Evolutionary conservation across 805 yeast species (phyloP).

Genomic region (Myxozyma kluyveri): DNA sequence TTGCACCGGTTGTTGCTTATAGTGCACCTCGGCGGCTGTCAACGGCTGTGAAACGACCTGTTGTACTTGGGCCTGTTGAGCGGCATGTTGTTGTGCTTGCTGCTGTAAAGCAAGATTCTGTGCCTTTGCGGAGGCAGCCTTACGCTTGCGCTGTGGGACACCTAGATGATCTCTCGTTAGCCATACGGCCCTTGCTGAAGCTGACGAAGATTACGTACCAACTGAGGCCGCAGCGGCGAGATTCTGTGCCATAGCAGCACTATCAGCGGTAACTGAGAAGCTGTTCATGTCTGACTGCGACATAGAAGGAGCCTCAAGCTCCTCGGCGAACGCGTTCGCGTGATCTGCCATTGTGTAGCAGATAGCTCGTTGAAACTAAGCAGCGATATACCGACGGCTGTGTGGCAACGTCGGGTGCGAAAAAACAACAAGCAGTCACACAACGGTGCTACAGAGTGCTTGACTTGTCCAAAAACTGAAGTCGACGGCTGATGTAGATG

Average conservation of each 20-base stretch:
- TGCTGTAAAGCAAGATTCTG: background rate
- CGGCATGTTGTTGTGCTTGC: slow-evolving; percentile 1
- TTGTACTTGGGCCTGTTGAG: background rate
- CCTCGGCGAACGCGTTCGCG: background rate
- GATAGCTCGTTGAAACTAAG: background rate
- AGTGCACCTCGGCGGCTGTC: slow-evolving; percentile 3
- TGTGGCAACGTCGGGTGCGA: too few species aligned
- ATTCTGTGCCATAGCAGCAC: slow-evolving; percentile 14
- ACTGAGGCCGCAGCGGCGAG: slow-evolving; percentile 19
- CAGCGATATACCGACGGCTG: too few species aligned
- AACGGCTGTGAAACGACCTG: slow-evolving; percentile 7
- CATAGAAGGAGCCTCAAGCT: slow-evolving; percentile 1
- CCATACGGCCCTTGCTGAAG: background rate
- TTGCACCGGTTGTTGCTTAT: slow-evolving; percentile 7
- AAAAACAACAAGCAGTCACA: too few species aligned
- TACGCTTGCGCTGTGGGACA: slow-evolving; percentile 10
- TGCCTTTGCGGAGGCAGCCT: background rate
- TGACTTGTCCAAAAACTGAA: too few species aligned
- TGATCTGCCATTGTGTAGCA: background rate
- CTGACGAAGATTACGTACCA: slow-evolving; percentile 1
- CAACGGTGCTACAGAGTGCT: too few species aligned
- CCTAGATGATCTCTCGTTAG: background rate
- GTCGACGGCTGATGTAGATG: too few species aligned
- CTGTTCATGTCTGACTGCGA: slow-evolving; percentile 10
- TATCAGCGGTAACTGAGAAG: slow-evolving; percentile 10